A percentile compares a stretch with the other conserved stretches of the same genome.
These are phyloP conservation scores for Eucalyptus virginea DNA, from an alignment of 345 rosid genomes.

Conservation along the genomic window DNA sequence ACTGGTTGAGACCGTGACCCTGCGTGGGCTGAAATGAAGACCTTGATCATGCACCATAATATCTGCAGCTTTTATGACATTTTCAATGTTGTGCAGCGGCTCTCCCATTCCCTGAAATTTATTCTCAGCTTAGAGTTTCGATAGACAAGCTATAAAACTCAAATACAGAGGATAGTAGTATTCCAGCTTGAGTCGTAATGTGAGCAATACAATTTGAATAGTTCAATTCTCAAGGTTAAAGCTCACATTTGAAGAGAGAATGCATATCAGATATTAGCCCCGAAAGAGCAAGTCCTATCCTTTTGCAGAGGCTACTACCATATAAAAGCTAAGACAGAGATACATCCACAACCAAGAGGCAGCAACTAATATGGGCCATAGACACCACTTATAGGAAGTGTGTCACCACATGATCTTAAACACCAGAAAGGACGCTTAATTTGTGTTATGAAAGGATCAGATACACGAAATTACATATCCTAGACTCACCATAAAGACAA, in stretches of 20 bases:
- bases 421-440: neutral
- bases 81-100: conserved; percentile 79
- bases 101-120: conserved; percentile 90
- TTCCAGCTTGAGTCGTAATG: neutral
- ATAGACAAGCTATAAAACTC: neutral
- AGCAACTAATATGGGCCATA: neutral
- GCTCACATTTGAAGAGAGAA: neutral
- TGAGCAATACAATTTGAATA: neutral
- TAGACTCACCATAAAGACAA: conserved; percentile 77
- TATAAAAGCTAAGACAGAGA: neutral
- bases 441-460: neutral
- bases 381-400: neutral
- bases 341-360: neutral
- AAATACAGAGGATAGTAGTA: neutral
- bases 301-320: neutral
- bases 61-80: conserved; percentile 72
- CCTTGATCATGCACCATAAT: conserved; percentile 86
- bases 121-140: neutral
- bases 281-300: neutral
- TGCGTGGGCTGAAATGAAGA: conserved; percentile 91
- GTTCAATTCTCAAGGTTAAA: neutral
- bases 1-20: conserved; percentile 89
- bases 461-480: neutral
- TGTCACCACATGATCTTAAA: neutral
- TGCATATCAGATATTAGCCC: neutral